Base-by-base conservation (phyloP, 225 moss, liverwort and hornwort genomes). In the Thuidium tamariscinum region DNA sequence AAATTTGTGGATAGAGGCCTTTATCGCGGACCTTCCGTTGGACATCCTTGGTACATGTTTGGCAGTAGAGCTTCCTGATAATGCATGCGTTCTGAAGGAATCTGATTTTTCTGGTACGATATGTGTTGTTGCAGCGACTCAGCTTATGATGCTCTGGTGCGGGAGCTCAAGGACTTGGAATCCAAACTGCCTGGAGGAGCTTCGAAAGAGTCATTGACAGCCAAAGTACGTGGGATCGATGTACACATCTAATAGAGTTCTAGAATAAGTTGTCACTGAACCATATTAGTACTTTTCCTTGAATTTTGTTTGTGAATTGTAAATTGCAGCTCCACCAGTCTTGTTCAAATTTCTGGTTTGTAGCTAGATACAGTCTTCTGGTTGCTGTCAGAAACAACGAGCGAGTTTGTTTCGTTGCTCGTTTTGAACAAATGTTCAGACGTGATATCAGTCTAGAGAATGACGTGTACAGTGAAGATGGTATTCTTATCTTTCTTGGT, bases 61-160 rank as follows among this genome's bases (percentile, higher is more conserved):
- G 51, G 74, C 51, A 74, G 65, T 64, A 49, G 81, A 63, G 26
- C 5, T 26, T 49, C 48, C 51, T 18, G 51, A 59, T 81, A 48
- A 27, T 65, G 36, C 18, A 36, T 82, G 52, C 37, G 39, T 52
- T 19, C 37, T 8, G 52, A 20, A 44, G 42, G 41, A 65, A 72
- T 52, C 63, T 86, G 42, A 84, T 39, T 39, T 79, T 65, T 66
- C 23, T 66, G 46, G 14, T 62, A 42, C 60, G 61, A 51, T n/a
- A 61, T 87, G 48, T 11, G 39, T 82, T 88, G 66, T 77, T 83
- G 65, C 90, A 97, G 97, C 91, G 97, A 97, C 88, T 92, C 95
- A 81, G 93, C 96, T 73, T 97, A 93, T 79, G 97, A 97, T 88
- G 88, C 92, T 55, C 85, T 97, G 84, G 92, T 96, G 85, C 91